Base-by-base conservation (phyloP, 345 rosid genomes). In the Syzygium grande region DNA sequence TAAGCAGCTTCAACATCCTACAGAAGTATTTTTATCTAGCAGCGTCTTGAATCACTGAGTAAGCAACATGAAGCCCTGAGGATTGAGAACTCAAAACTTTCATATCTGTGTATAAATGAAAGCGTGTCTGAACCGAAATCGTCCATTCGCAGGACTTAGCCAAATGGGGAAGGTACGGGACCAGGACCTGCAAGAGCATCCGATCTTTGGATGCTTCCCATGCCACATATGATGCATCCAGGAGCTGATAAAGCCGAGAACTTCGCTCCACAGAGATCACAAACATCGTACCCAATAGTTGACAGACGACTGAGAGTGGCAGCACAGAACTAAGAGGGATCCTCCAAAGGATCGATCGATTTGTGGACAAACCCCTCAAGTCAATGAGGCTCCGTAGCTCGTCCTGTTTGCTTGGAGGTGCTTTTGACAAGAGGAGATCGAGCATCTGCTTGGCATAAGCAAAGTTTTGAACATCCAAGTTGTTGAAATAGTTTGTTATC, bases 381-480 rank as follows among this genome's bases (percentile, higher is more conserved):
- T 96, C 98, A 58, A 95, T 92, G 84, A 98, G 93, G 91, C 96
- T 96, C 90, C 96, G 92, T 79, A 98, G 56, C 90, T 98, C 99
- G 17, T 98, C 99, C 91, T 96, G 99, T 92, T 96, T 98, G 84
- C 94, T 92, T 9, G 95, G 88, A 54, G 99, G 99, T 54, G 99
- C 99, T 91, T 98, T 96, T 23, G 97, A 94, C 27, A 98, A 89
- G 78, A 98, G 99, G 46, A 98, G 98, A 87, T 96, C 99, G 73
- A 96, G 97, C 99, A 98, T 98, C 93, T 98, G 98, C 89, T 95
- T 96, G 9, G 96, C 89, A 92, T 98, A 98, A 56, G 95, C 97
- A 78, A 93, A 98, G 91, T 98, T 98, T 89, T 98, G 99, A 56
- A 98, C 98, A 87, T 98, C 99, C 99, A 96, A 96, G 92, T 98